Conservation (phyloP, 129 eudicot genomes). For the Centrapalus pauciflorus region DNA sequence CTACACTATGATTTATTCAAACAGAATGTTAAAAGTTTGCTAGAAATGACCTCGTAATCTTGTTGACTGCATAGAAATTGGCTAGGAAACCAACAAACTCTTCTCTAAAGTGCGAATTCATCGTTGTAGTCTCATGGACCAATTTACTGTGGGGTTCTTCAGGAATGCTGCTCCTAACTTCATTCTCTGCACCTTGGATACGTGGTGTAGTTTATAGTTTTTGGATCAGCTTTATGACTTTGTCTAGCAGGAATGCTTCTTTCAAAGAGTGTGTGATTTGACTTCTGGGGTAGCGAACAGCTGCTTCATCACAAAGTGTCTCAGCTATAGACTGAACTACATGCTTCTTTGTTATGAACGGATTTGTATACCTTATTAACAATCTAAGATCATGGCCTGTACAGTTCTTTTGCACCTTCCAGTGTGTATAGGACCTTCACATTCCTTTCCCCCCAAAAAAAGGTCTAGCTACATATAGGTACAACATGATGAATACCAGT, state of each 20-base stretch:
- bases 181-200: neutral
- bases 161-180: neutral
- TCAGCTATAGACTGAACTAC: neutral
- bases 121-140: neutral
- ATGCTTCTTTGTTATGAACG: neutral
- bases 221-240: neutral
- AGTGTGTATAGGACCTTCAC: neutral
- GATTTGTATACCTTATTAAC: neutral
- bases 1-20: neutral
- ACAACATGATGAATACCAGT: neutral
- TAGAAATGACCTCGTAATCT: neutral
- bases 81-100: neutral
- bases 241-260: neutral
- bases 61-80: neutral
- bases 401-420: neutral
- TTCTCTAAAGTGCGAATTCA: neutral
- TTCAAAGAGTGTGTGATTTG: neutral
- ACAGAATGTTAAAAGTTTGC: neutral
- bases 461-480: neutral
- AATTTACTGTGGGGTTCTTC: neutral
- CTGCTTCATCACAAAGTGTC: neutral
- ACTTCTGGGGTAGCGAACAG: neutral
- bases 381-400: neutral
- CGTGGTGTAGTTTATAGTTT: neutral
- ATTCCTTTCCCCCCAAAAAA: neutral